A percentile compares a stretch with the other conserved stretches of the same genome.
These are phyloP conservation scores for Melampsora larici-populina DNA, from an alignment of 1,284 basidiomycete genomes.

Conservation along the genomic window DNA sequence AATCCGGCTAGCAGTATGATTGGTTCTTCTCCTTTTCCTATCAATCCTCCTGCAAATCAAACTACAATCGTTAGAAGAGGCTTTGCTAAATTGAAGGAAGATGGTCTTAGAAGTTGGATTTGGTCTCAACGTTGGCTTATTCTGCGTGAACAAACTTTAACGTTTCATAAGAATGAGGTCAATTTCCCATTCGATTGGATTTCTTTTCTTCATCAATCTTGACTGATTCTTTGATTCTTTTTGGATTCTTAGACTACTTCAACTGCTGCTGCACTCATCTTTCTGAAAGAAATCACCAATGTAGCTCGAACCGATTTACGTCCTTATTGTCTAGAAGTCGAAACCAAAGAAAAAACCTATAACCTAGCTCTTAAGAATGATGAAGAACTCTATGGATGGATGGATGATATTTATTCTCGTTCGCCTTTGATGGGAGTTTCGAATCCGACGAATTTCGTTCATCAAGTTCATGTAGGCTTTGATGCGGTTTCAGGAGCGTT, in stretches of 20 bases:
- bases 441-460: conserved; percentile 93
- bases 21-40: not conserved
- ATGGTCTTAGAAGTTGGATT: conserved; percentile 68
- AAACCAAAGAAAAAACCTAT: conserved; percentile 73
- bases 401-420: conserved; percentile 87
- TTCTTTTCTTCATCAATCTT: conserved; percentile 24
- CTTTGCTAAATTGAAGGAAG: conserved; percentile 54
- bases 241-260: no score
- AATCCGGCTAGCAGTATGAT: not conserved
- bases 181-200: conserved; percentile 1
- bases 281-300: conserved; percentile 73
- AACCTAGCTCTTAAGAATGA: conserved; percentile 82
- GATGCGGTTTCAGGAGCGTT: conserved; percentile 90
- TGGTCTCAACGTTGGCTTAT: conserved; percentile 91
- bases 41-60: conserved; percentile 40
- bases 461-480: conserved; percentile 96
- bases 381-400: conserved; percentile 94
- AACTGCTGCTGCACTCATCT: conserved; percentile 64
- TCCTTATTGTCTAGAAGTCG: conserved; percentile 81
- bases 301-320: conserved; percentile 88
- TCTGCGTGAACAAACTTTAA: conserved; percentile 73
- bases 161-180: conserved; percentile 90
- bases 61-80: conserved; percentile 51
- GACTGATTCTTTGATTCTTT: no score
- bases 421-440: conserved; percentile 89